phyloP scores from a whole-genome alignment of 345 rosid species.

The Pugionium dolabratum region DNA sequence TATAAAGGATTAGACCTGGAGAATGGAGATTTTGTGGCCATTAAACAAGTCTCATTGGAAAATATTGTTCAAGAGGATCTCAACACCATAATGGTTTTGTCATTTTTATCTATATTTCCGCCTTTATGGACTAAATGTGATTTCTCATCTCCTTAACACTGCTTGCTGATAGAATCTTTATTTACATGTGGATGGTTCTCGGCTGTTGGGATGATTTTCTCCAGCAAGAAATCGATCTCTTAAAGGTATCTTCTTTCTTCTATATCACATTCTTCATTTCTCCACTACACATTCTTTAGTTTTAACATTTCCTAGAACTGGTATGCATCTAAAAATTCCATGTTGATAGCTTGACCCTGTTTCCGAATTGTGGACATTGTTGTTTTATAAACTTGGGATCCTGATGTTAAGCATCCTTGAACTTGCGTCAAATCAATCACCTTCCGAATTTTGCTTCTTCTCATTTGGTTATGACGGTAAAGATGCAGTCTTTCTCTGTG shows the following conservation, averaged over 20 bases:
- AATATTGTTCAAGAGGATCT: constrained; percentile 99
- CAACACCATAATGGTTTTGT: constrained; percentile 80
- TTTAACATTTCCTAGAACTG: not conserved
- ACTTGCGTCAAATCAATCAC: not conserved
- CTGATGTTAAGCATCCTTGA: constrained; percentile 3
- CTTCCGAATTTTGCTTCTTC: constrained; percentile 13
- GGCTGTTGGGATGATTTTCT: constrained; percentile 34
- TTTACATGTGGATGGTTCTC: constrained; percentile 38
- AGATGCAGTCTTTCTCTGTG: not conserved
- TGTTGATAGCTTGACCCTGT: constrained; percentile 1
- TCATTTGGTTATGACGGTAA: not conserved
- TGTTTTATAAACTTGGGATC: not conserved
- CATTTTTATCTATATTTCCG: not conserved
- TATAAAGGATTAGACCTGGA: constrained; percentile 97
- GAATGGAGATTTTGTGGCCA: constrained; percentile 95
- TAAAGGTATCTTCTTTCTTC: constrained; percentile 64
- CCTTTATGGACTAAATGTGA: not conserved
- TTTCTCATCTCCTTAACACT: constrained; percentile 19
- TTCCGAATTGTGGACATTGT: not conserved
- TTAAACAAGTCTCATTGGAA: constrained; percentile 96
- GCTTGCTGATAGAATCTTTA: constrained; percentile 41
- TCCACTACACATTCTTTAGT: constrained; percentile 5
- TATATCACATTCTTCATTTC: not conserved
- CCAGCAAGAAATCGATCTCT: constrained; percentile 98
- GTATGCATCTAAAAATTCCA: not conserved